Base-by-base conservation (phyloP, 2,329 filamentous ascomycete species). In the Cercospora zeae-maydis region DNA sequence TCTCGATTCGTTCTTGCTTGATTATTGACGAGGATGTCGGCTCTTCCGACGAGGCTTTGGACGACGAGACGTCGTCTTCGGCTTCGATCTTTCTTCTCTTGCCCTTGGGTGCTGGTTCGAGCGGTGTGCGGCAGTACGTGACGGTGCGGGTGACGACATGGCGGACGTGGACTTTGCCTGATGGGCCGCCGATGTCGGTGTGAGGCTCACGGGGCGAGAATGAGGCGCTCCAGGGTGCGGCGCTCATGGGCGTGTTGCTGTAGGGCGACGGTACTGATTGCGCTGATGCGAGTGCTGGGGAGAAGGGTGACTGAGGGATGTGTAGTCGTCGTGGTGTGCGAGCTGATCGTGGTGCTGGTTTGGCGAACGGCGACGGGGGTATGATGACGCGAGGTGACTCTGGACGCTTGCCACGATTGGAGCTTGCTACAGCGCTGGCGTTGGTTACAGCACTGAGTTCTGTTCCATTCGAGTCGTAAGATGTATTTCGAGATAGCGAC, bases 111-210 rank as follows among this genome's bases (percentile, higher is more conserved):
- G 93, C 92, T 24, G 93, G 91, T 68, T 92, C 90, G 80, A 98
- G 91, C 37, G 79, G 77, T 74, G 83, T 74, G 58, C 81, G 78
- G 71, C 91, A 96, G 78, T 96, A 96, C 42, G 91, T 96, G 63
- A 96, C 91, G 14, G 92, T 97, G 70, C 92, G 85, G n/a, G 93
- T 97, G 58, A 97, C 90, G 4, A 97, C 92, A 76, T 97, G 92
- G 59, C 91, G 83, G 63, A 97, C 92, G 73, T 83, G 87, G 59
- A 88, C 84, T 14, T 79, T 89, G 64, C 72, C 73, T 21, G 71
- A 70, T 58, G 69, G 67, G 39, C 70, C 69, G 42, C 64, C 70
- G 52, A 64, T 64, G 19, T 74, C 70, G 42, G 58, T 39, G 58
- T 49, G 51, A 61, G 59, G 93, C 74, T 95, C 90, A 66, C 90